Conservation (phyloP, 2,329 filamentous ascomycete species). For the Neofusicoccum parvum region DNA sequence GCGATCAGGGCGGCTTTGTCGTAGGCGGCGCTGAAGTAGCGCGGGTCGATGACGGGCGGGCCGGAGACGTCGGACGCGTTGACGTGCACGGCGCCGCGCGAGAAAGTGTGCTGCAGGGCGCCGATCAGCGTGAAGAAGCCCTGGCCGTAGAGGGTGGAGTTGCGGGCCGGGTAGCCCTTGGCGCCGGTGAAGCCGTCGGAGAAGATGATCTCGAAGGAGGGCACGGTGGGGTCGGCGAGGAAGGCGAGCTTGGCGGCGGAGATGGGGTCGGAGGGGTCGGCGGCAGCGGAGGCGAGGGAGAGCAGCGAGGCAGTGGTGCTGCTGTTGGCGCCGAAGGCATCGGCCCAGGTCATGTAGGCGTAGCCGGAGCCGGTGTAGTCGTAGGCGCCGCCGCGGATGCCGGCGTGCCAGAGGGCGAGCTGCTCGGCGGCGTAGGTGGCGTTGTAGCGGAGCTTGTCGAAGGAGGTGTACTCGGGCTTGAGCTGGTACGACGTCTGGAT, state of each 20-base stretch:
- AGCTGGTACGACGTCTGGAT: conserved; percentile 33
- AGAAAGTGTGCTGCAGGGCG: conserved; percentile 37
- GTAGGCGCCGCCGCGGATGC: conserved; percentile 30
- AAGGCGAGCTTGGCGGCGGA: conserved; percentile 32
- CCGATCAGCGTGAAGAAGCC: conserved; percentile 38
- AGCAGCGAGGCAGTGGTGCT: conserved; percentile 39
- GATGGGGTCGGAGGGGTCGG: conserved; percentile 24
- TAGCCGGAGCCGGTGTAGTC: conserved; percentile 36
- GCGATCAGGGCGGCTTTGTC: conserved; percentile 29
- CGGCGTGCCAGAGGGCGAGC: conserved; percentile 39
- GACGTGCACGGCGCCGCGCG: conserved; percentile 33
- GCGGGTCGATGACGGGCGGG: conserved; percentile 34
- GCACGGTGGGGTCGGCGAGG: conserved; percentile 40
- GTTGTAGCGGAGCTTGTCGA: conserved; percentile 36
- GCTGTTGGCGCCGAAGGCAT: conserved; percentile 37
- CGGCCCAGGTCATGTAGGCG: conserved; percentile 47
- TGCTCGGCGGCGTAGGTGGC: conserved; percentile 42
- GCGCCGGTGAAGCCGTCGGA: conserved; percentile 50
- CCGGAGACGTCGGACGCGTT: not conserved
- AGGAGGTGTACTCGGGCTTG: conserved; percentile 34
- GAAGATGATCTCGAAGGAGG: conserved; percentile 49
- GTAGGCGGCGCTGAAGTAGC: conserved; percentile 32
- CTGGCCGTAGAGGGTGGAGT: conserved; percentile 23
- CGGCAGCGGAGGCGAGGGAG: conserved; percentile 14
- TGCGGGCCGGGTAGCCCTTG: conserved; percentile 34